A percentile compares a stretch with the other conserved stretches of the same genome.
Conservation (phyloP, 208 protist species). For the Crithidia thermophila region DNA sequence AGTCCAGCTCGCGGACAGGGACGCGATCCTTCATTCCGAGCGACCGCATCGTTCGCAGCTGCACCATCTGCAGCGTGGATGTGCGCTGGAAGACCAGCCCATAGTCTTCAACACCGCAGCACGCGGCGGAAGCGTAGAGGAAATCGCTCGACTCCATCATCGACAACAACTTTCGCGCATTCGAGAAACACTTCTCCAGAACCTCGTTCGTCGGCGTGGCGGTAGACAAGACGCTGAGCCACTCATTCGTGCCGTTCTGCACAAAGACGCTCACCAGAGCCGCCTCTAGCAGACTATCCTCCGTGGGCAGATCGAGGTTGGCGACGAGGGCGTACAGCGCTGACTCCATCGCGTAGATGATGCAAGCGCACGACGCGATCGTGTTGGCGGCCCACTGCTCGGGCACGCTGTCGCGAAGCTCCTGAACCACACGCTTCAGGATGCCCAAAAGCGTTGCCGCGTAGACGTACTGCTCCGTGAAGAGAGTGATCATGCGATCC, state of each 20-base stretch:
- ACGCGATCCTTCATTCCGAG: constrained; percentile 70
- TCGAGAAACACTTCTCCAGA: constrained; percentile 55
- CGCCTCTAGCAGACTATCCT: constrained; percentile 85
- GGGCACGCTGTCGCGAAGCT: constrained; percentile 48
- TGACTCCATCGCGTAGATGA: constrained; percentile 88
- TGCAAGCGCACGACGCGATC: constrained; percentile 64
- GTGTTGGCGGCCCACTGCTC: constrained; percentile 58
- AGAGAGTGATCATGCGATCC: constrained; percentile 79
- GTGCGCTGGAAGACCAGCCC: constrained; percentile 82
- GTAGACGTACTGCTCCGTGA: constrained; percentile 89
- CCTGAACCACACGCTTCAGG: constrained; percentile 75
- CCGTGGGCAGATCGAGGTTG: constrained; percentile 75
- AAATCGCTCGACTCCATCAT: constrained; percentile 81
- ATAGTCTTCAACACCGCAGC: constrained; percentile 87
- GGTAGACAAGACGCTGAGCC: constrained; percentile 60
- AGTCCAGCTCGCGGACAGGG: constrained; percentile 72
- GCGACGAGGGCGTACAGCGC: constrained; percentile 82
- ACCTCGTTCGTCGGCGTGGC: constrained; percentile 52
- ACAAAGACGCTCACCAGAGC: constrained; percentile 71
- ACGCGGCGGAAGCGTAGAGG: constrained; percentile 75
- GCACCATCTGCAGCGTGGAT: constrained; percentile 85
- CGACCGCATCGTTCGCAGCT: constrained; percentile 60
- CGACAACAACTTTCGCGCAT: constrained; percentile 46
- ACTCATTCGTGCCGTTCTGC: constrained; percentile 53
- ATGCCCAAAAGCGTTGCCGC: constrained; percentile 69